Conservation (phyloP, 306 rosid genomes). For the Ochetophila trinervis region DNA sequence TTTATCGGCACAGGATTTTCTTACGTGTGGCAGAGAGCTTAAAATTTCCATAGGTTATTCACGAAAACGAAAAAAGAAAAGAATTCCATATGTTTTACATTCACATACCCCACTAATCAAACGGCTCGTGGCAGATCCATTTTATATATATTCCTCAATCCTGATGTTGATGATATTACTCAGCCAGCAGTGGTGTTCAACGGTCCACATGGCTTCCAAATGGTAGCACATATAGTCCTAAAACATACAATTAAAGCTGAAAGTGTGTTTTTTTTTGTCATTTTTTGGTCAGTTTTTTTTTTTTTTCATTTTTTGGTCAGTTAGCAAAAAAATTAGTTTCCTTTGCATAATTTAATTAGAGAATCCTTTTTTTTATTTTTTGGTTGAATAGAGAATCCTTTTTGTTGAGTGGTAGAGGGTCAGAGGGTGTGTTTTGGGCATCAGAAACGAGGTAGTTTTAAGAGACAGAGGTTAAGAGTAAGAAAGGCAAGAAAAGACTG, state of each 20-base stretch:
- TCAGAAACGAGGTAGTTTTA: slow-evolving; percentile 45
- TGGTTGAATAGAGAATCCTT: too few species aligned
- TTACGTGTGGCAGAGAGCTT: too few species aligned
- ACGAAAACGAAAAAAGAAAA: too few species aligned
- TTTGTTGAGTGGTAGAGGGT: not conserved
- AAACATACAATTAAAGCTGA: slow-evolving; percentile 4
- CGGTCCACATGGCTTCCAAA: not conserved
- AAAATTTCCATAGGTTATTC: too few species aligned
- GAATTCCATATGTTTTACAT: too few species aligned
- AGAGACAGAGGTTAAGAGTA: not conserved
- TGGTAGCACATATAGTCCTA: not conserved
- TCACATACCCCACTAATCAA: not conserved
- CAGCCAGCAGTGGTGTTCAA: not conserved
- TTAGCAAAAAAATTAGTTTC: not conserved
- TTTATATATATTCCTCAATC: too few species aligned
- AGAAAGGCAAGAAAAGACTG: slow-evolving; percentile 19
- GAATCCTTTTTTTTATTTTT: too few species aligned
- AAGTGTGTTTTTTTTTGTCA: slow-evolving; percentile 9
- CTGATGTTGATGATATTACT: too few species aligned
- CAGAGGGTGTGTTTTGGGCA: slow-evolving; percentile 32
- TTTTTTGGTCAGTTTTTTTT: slow-evolving; percentile 6
- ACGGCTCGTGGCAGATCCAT: not conserved
- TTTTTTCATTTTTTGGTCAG: slow-evolving; percentile 18
- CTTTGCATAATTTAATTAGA: too few species aligned
- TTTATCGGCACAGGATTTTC: too few species aligned